phyloP scores from a whole-genome alignment of 805 yeast genomes.

The Sugiyamaella smithiae region DNA sequence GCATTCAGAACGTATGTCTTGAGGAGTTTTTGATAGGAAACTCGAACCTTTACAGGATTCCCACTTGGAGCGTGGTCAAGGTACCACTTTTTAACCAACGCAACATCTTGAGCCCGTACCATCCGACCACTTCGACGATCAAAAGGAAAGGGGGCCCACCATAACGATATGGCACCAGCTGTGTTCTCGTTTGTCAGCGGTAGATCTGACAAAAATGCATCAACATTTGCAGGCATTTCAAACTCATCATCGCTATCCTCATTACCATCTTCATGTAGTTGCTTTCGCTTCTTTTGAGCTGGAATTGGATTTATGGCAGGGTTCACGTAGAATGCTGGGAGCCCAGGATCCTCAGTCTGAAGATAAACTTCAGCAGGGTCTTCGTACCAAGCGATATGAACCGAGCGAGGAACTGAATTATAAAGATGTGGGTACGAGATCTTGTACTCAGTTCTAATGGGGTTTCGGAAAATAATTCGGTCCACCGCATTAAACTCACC shows the following conservation, averaged over 20 bases:
- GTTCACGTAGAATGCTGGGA: slow-evolving; percentile 57
- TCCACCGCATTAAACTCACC: slow-evolving; percentile 90
- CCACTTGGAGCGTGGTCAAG: slow-evolving; percentile 56
- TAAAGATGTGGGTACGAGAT: slow-evolving; percentile 85
- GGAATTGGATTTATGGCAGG: slow-evolving; percentile 55
- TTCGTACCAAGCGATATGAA: slow-evolving; percentile 60
- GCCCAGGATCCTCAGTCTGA: slow-evolving; percentile 46
- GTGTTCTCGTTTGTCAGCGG: slow-evolving; percentile 47
- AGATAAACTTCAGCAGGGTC: slow-evolving; percentile 56
- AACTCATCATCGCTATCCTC: slow-evolving; percentile 40
- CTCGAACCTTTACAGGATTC: slow-evolving; percentile 71
- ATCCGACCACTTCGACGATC: slow-evolving; percentile 68
- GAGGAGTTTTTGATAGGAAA: slow-evolving; percentile 86
- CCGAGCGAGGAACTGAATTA: slow-evolving; percentile 70
- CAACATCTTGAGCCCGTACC: slow-evolving; percentile 85
- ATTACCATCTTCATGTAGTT: slow-evolving; percentile 19
- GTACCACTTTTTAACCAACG: slow-evolving; percentile 81
- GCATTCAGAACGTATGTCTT: slow-evolving; percentile 72
- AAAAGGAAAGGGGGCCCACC: slow-evolving; percentile 84
- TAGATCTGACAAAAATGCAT: slow-evolving; percentile 40
- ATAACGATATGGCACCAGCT: slow-evolving; percentile 57
- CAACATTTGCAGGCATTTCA: slow-evolving; percentile 36
- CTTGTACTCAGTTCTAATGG: slow-evolving; percentile 75
- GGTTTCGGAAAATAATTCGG: slow-evolving; percentile 74
- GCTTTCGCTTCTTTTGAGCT: slow-evolving; percentile 22